phyloP scores from a whole-genome alignment of 2,329 filamentous ascomycete genomes.

The Elsinoe ampelina region DNA sequence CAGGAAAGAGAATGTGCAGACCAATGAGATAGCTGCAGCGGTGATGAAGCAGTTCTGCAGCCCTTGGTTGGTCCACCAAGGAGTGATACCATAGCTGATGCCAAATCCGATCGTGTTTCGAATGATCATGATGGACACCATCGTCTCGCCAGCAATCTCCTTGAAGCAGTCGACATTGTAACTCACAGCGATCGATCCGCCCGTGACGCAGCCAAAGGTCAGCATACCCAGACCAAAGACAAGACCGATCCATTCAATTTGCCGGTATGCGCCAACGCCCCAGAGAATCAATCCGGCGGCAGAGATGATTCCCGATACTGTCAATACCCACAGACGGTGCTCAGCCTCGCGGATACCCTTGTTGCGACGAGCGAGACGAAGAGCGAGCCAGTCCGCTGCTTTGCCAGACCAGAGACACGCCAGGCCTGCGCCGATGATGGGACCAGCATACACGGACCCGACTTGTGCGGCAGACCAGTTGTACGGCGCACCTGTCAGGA shows the following conservation, averaged over 20 bases:
- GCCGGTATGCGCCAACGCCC: too few relatives aligned
- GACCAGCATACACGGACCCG: slow-evolving; percentile 26
- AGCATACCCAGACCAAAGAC: slow-evolving; percentile 26
- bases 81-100: slow-evolving; percentile 38
- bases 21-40: slow-evolving; percentile 22
- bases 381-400: slow-evolving; percentile 21
- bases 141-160: slow-evolving; percentile 38
- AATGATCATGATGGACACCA: slow-evolving; percentile 38
- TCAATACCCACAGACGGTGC: slow-evolving; percentile 33
- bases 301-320: neutral
- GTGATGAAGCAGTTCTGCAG: slow-evolving; percentile 37
- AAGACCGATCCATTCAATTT: slow-evolving; percentile 16
- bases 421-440: slow-evolving; percentile 24
- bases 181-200: slow-evolving; percentile 33
- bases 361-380: slow-evolving; percentile 34
- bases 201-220: slow-evolving; percentile 27
- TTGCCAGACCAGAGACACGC: slow-evolving; percentile 28
- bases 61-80: slow-evolving; percentile 36
- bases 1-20: slow-evolving; percentile 26
- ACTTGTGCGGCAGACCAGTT: slow-evolving; percentile 28
- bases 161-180: slow-evolving; percentile 41
- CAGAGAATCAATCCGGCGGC: too few relatives aligned
- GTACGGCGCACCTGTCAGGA: slow-evolving; percentile 25
- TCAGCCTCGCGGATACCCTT: slow-evolving; percentile 35
- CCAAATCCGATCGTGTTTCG: slow-evolving; percentile 42